Evolutionary conservation across 306 rosid species (phyloP).

Genomic region (Dryas drummondii): DNA sequence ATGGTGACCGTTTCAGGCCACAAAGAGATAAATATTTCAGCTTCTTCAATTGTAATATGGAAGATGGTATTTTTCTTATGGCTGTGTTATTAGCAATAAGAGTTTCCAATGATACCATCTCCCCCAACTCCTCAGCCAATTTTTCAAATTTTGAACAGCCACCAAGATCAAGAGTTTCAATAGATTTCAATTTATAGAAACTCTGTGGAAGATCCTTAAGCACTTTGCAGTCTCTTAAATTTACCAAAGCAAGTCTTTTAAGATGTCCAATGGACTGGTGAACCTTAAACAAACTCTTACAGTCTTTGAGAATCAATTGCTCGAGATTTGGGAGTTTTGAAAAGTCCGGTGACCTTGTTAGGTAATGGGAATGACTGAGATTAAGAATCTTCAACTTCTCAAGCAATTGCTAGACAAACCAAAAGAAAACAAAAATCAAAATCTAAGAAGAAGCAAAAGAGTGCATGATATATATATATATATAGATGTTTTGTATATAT

Average conservation of each 20-base stretch:
- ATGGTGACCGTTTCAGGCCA: background rate
- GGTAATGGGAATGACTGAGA: slow-evolving; percentile 38
- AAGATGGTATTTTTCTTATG: slow-evolving; percentile 25
- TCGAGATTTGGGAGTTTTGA: slow-evolving; percentile 32
- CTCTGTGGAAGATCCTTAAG: slow-evolving; percentile 7
- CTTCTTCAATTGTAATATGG: slow-evolving; percentile 24
- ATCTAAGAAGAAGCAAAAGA: background rate
- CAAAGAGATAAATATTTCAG: slow-evolving; percentile 32
- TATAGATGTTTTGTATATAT: background rate
- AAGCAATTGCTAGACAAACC: slow-evolving; percentile 7
- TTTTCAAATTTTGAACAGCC: slow-evolving; percentile 29
- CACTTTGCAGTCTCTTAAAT: slow-evolving; percentile 14
- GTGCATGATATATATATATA: background rate
- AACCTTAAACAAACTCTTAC: slow-evolving; percentile 26
- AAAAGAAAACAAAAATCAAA: background rate
- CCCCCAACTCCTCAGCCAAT: slow-evolving; percentile 31
- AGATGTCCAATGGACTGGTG: slow-evolving; percentile 39
- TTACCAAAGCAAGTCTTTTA: background rate
- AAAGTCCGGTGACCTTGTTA: slow-evolving; percentile 34
- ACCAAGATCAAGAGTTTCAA: slow-evolving; percentile 32
- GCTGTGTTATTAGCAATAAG: slow-evolving; percentile 29
- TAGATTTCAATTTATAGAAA: slow-evolving; percentile 27
- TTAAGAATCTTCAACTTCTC: slow-evolving; percentile 31
- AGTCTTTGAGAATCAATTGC: slow-evolving; percentile 33
- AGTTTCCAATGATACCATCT: slow-evolving; percentile 38